These are phyloP conservation scores for Entomortierella parvispora DNA, from an alignment of 192 early-diverging fungal genomes.

Conservation along the genomic window DNA sequence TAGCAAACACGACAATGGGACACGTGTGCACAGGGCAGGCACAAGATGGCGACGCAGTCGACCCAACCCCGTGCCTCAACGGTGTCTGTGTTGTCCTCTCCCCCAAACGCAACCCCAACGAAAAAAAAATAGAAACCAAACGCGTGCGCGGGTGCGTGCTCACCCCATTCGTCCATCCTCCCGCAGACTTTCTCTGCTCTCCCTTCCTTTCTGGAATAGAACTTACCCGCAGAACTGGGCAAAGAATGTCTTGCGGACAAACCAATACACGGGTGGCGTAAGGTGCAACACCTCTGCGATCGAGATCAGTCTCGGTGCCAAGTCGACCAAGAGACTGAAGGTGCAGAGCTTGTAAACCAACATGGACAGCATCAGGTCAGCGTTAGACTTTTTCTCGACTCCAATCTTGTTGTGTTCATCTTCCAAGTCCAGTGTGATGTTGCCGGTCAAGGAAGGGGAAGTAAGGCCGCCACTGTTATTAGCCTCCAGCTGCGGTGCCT, in stretches of 20 bases:
- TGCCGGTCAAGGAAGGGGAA: not conserved
- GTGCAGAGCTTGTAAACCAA: conserved; percentile 80
- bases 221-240: conserved; percentile 86
- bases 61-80: no score
- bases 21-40: no score
- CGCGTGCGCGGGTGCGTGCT: no score
- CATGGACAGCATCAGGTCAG: conserved; percentile 70
- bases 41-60: no score
- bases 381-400: conserved; percentile 59
- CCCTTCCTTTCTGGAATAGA: no score
- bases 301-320: conserved; percentile 65
- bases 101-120: no score
- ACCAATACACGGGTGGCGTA: conserved; percentile 63
- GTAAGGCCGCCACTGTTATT: not conserved
- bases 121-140: no score
- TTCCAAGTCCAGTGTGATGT: conserved; percentile 39
- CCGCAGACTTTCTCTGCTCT: no score
- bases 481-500: conserved; percentile 32
- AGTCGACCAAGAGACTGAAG: conserved; percentile 67
- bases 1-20: no score
- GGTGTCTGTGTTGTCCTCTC: no score
- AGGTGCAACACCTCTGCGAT: conserved; percentile 63
- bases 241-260: conserved; percentile 91
- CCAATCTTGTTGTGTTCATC: conserved; percentile 55
- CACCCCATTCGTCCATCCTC: no score